A percentile compares a stretch with the other conserved stretches of the same genome.
phyloP scores from a whole-genome alignment of 345 rosid species.

The Rhodamnia rubescens region DNA sequence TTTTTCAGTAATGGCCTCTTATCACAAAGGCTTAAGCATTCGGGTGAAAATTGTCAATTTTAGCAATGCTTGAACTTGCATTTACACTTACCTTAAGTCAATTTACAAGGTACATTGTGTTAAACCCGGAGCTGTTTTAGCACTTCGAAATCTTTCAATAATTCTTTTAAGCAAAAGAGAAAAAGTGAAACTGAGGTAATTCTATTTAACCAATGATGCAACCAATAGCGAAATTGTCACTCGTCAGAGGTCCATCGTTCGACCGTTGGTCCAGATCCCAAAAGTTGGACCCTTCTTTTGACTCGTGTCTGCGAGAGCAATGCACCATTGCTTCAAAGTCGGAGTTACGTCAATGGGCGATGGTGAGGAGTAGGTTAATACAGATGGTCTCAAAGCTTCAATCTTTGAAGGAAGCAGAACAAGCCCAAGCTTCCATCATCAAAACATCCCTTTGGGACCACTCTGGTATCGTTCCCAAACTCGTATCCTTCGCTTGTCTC shows the following conservation, averaged over 20 bases:
- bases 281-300: neutral
- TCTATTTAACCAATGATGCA: neutral
- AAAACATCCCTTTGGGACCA: slow-evolving; percentile 2
- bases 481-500: slow-evolving; percentile 7
- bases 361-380: neutral
- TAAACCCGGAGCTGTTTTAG: neutral
- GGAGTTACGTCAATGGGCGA: neutral
- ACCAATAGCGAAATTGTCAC: neutral
- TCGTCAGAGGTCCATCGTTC: neutral
- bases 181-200: neutral
- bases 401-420: slow-evolving; percentile 11
- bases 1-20: too few relatives aligned
- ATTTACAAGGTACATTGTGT: neutral
- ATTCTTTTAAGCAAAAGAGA: neutral
- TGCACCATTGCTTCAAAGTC: neutral
- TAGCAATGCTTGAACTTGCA: neutral
- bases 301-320: neutral
- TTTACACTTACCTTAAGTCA: neutral
- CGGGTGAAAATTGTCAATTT: neutral
- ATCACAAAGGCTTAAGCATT: neutral
- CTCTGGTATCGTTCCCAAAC: slow-evolving; percentile 7
- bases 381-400: slow-evolving; percentile 5
- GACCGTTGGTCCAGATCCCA: neutral
- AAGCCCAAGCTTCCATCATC: slow-evolving; percentile 2
- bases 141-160: neutral